Base-by-base conservation (phyloP, 2,329 filamentous ascomycete genomes). In the Neonectria magnoliae region DNA sequence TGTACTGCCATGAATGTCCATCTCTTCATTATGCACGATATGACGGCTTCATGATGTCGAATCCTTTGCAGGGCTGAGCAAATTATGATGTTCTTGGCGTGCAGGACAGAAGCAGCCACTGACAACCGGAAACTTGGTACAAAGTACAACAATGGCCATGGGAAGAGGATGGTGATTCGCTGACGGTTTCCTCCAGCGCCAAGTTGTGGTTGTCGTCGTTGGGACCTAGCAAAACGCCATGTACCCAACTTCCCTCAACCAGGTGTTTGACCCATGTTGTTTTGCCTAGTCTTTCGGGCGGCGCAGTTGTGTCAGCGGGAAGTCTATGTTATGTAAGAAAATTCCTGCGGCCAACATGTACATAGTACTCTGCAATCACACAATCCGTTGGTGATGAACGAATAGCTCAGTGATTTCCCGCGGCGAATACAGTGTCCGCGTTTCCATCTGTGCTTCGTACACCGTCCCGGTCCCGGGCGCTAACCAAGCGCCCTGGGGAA, bases 251-350 rank as follows among this genome's bases (percentile, higher is more conserved):
- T 22, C 41, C 20, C 29, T 42, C 42, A 36, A 44, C 18, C 41
- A 36, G 50, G 33, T 38, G 45, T 16, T 33, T 29, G 18, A 48
- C 41, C 47, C 44, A 55, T 54, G 36, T 25, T 25, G 33, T n/a
- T 25, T 16, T 36, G 29, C 47, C 29, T 38, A 36, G 25, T 53
- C 57, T 60, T 61, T 45, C 42, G 14, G 33, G 45, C 51, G 52
- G 52, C 44, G 64, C 51, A 65, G 66, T 65, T 60, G 56, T 71
- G 71, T 72, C 69, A 73, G 69, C 71, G 63, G 60, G 33, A 45
- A 67, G 57, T 67, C 66, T 60, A 33, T 54, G 20, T 68, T 64
- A 67, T 68, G 71, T 68, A 68, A 73, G 63, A 68, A 64, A 65
- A 71, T 67, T 62, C 57, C 68, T 68, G 59, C 65, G 60, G 70